Conservation (phyloP, 2,329 filamentous ascomycete genomes). For the Beauveria asiatica region DNA sequence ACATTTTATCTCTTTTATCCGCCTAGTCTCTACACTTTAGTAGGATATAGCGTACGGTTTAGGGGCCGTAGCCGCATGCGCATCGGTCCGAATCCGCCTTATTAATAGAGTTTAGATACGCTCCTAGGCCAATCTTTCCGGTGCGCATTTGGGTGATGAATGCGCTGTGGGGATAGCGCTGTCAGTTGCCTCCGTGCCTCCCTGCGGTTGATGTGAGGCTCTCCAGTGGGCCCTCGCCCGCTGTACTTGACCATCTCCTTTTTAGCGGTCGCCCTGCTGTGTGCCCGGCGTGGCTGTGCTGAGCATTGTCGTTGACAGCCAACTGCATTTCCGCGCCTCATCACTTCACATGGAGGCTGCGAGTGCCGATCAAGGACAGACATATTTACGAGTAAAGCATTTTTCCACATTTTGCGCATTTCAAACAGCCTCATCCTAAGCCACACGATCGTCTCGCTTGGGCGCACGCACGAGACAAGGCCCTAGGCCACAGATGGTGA, state of each 20-base stretch:
- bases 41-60: too few species aligned
- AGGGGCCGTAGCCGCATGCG: too few species aligned
- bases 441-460: background rate
- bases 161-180: constrained; percentile 2
- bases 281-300: constrained; percentile 3
- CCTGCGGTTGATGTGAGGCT: background rate
- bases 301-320: background rate
- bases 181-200: background rate
- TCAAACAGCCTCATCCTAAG: background rate
- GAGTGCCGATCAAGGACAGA: background rate
- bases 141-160: too few species aligned
- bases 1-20: too few species aligned
- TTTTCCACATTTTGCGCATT: background rate
- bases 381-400: background rate
- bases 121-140: too few species aligned
- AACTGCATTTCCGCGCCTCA: background rate
- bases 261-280: background rate
- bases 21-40: too few species aligned
- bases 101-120: too few species aligned
- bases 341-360: background rate
- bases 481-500: background rate
- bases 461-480: background rate
- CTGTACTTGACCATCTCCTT: background rate
- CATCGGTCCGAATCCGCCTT: too few species aligned
- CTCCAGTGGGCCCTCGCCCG: background rate